A percentile compares a stretch with the other conserved stretches of the same genome.
These are phyloP conservation scores for Vitis cinerea DNA, from an alignment of 164 flowering plant genomes.

Conservation along the genomic window DNA sequence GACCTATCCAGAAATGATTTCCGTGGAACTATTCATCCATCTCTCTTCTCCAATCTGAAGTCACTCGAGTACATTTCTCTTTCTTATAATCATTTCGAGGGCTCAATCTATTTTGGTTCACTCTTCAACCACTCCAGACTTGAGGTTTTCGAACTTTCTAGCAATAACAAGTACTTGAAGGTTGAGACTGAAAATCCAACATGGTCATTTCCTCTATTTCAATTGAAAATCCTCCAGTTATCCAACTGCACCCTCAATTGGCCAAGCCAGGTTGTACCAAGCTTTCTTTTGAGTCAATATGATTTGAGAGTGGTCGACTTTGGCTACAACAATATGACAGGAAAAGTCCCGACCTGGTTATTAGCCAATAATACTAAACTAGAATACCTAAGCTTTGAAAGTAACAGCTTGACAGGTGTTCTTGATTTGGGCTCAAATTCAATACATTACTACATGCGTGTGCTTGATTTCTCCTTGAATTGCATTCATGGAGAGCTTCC, in stretches of 20 bases:
- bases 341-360: slow-evolving; percentile 21
- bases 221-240: too few relatives aligned
- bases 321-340: background rate
- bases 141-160: background rate
- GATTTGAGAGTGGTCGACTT: slow-evolving; percentile 12
- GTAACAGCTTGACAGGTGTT: slow-evolving; percentile 3
- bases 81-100: background rate
- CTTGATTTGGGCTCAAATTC: slow-evolving; percentile 8
- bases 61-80: background rate
- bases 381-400: background rate
- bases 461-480: slow-evolving; percentile 11
- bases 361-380: slow-evolving; percentile 15
- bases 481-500: slow-evolving; percentile 4
- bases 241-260: too few relatives aligned
- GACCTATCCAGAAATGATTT: background rate
- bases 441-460: background rate
- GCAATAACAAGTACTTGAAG: background rate
- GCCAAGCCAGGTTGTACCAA: background rate
- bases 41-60: background rate
- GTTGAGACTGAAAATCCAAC: too few relatives aligned
- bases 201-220: too few relatives aligned
- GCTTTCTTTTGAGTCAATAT: slow-evolving; percentile 12
- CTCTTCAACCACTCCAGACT: slow-evolving; percentile 4
- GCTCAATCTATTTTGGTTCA: background rate
- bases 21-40: background rate